Conservation (phyloP, 768 basidiomycete species). For the Tricholoma matsutake region DNA sequence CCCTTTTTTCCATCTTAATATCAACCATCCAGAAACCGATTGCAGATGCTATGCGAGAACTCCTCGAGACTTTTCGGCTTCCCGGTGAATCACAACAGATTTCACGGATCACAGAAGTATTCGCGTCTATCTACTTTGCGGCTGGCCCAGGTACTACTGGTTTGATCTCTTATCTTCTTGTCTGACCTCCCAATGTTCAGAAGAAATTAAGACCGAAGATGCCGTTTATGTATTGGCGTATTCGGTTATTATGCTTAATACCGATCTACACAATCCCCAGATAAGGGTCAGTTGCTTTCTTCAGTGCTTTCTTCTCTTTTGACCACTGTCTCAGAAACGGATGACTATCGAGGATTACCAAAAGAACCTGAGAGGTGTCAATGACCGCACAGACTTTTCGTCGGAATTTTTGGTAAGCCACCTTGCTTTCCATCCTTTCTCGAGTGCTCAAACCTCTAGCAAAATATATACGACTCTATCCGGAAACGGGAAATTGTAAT, state of each 20-base stretch:
- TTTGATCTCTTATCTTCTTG: background rate
- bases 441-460: conserved; percentile 40
- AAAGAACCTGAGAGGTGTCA: conserved; percentile 89
- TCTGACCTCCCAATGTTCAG: conserved; percentile 34
- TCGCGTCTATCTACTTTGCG: conserved; percentile 88
- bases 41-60: conserved; percentile 93
- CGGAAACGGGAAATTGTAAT: conserved; percentile 92
- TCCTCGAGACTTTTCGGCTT: conserved; percentile 89
- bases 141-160: conserved; percentile 64
- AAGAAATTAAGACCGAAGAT: conserved; percentile 87
- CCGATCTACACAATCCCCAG: conserved; percentile 94
- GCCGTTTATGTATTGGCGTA: conserved; percentile 92
- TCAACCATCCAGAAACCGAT: conserved; percentile 69
- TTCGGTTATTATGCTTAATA: conserved; percentile 98
- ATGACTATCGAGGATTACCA: conserved; percentile 96
- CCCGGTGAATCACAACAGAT: conserved; percentile 97
- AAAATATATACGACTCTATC: conserved; percentile 91
- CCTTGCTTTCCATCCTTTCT: background rate
- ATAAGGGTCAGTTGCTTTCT: conserved; percentile 55
- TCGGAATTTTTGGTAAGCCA: conserved; percentile 74
- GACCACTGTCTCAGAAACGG: conserved; percentile 64
- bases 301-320: background rate
- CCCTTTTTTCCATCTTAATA: background rate
- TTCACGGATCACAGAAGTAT: conserved; percentile 88
- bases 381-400: conserved; percentile 80